Evolutionary conservation across 805 yeast species (phyloP), one percentile per base, ranked within the genome.

Genomic region (Metschnikowia baotianmanensis): DNA sequence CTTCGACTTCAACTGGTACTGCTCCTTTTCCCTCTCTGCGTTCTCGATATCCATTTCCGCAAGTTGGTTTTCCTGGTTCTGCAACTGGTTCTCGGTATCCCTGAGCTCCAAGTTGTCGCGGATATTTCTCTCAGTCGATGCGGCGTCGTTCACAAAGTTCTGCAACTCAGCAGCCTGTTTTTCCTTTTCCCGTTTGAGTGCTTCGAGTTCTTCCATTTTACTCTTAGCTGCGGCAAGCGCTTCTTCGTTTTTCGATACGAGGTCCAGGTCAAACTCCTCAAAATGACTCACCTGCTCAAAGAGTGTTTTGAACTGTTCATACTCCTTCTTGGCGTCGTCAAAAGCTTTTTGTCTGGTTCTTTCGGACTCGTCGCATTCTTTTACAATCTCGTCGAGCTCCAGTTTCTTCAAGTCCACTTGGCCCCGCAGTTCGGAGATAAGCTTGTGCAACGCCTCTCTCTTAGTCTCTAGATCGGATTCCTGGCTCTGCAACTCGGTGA

Each of bases 81-180:
- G 53, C 0, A 76, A 50, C 39, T 78, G 75, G 1, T 34, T 40
- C 15, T 67, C 62, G 21, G 80, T 54, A 5, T 65, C 64, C 10
- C 82, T 59, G 11, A 81, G 65, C 45, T 83, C 86, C 24, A 86
- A 52, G 46, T 84, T 86, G 31, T 82, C 81, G 25, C 77, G 65
- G 7, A 87, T 63, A 42, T 78, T 79, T 22, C 87, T 75, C 50
- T 83, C 81, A 36, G 79, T 76, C 38, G 73, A 76, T 23, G 74
- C 72, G 1, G 85, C 74, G 47, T 85, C 83, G n/a, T 63, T 65
- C 1, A 81, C 52, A 34, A 63, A 70, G 36, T 59, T 65, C 38
- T 70, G 78, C 22, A 62, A 60, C 8, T 47, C 56, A 26, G 58
- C 57, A 4, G 73, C 53, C 2, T 52, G 42, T 29, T 48, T 43